These are phyloP conservation scores for Scheffersomyces parashehatae DNA, from an alignment of 1,139 yeast genomes.

Conservation along the genomic window DNA sequence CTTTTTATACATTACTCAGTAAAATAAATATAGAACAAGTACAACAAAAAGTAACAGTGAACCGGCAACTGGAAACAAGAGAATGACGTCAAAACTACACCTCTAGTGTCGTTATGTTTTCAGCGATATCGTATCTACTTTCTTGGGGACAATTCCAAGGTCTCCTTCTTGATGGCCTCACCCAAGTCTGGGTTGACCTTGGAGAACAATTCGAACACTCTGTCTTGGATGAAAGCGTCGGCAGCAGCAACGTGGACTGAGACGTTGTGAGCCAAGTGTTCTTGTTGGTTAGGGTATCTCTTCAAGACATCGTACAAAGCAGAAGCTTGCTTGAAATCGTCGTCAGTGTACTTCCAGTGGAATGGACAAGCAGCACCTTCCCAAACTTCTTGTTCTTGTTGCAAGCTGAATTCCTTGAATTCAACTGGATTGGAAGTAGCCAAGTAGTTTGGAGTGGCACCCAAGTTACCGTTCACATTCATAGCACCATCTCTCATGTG, in stretches of 20 bases:
- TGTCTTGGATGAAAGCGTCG: conserved; percentile 72
- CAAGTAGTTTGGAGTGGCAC: conserved; percentile 78
- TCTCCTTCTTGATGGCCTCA: conserved; percentile 59
- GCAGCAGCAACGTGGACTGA: conserved; percentile 75
- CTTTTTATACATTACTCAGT: not conserved
- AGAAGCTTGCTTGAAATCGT: conserved; percentile 70
- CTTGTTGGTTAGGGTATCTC: conserved; percentile 76
- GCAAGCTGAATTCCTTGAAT: conserved; percentile 43
- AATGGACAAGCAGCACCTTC: conserved; percentile 83
- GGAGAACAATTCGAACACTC: conserved; percentile 74
- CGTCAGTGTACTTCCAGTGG: conserved; percentile 80
- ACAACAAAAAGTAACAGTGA: not conserved
- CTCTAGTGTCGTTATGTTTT: too few relatives aligned
- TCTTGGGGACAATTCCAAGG: conserved; percentile 56
- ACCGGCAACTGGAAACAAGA: not conserved
- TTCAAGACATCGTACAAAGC: conserved; percentile 74
- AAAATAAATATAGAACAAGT: not conserved
- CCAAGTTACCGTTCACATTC: conserved; percentile 84
- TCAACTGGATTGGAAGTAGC: conserved; percentile 59
- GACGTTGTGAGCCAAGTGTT: conserved; percentile 79
- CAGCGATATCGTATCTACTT: conserved; percentile 20
- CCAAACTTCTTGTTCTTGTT: conserved; percentile 82
- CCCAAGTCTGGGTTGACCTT: conserved; percentile 71
- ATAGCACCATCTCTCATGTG: conserved; percentile 86
- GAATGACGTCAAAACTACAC: too few relatives aligned